phyloP scores from a whole-genome alignment of 306 rosid genomes.

The Fragaria iinumae region DNA sequence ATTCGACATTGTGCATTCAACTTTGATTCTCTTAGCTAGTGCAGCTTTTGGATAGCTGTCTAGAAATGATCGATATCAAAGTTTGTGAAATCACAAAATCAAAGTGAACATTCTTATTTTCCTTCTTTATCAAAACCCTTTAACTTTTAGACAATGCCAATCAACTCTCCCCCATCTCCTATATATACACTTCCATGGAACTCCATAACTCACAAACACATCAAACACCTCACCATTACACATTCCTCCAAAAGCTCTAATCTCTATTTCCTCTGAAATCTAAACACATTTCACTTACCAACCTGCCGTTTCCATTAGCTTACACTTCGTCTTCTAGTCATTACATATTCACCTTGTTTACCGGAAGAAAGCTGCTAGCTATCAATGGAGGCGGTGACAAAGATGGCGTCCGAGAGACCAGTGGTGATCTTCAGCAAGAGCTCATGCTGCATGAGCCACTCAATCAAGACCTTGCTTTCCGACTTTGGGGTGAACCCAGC shows the following conservation, averaged over 20 bases:
- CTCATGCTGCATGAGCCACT: slow-evolving; percentile 82
- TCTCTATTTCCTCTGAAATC: background rate
- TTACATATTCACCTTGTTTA: no score
- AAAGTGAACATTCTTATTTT: background rate
- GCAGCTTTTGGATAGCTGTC: background rate
- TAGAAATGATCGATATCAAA: background rate
- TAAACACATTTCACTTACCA: no score
- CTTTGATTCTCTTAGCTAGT: background rate
- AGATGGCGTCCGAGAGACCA: slow-evolving; percentile 77
- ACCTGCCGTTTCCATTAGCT: no score
- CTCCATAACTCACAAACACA: no score
- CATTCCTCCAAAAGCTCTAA: background rate
- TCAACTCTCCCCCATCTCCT: background rate
- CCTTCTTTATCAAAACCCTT: background rate
- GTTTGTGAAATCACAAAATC: slow-evolving; percentile 16
- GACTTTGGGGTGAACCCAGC: slow-evolving; percentile 87
- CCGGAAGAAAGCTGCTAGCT: background rate
- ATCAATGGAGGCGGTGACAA: slow-evolving; percentile 71
- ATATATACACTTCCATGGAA: background rate
- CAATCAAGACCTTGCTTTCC: slow-evolving; percentile 69
- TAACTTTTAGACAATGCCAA: background rate
- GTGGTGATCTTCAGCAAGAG: slow-evolving; percentile 97
- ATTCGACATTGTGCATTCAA: background rate
- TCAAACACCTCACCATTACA: no score
- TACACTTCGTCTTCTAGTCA: no score